phyloP scores from a whole-genome alignment of 2,329 filamentous ascomycete species.

The Pochonia chlamydosporia region DNA sequence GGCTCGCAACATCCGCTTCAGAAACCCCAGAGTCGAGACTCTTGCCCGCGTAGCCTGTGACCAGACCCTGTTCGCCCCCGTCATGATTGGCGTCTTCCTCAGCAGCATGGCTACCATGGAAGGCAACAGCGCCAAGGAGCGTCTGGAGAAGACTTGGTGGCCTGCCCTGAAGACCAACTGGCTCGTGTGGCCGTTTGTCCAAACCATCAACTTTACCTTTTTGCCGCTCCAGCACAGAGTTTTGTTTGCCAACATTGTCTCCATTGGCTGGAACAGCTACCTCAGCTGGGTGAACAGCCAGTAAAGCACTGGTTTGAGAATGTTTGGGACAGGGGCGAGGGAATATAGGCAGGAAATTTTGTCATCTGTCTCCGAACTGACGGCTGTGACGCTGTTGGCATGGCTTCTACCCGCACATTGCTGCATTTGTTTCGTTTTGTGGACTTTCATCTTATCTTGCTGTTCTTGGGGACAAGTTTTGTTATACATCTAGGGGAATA shows the following conservation, averaged over 20 bases:
- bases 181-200: constrained; percentile 81
- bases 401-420: neutral
- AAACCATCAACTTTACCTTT: constrained; percentile 81
- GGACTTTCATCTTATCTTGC: neutral
- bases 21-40: constrained; percentile 63
- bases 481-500: neutral
- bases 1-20: constrained; percentile 59
- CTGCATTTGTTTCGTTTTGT: constrained; percentile 4
- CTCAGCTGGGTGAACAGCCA: constrained; percentile 55
- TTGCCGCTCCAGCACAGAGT: constrained; percentile 79
- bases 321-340: constrained; percentile 2
- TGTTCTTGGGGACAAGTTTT: neutral
- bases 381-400: neutral
- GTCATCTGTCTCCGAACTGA: neutral
- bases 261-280: constrained; percentile 60
- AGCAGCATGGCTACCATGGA: constrained; percentile 80
- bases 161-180: constrained; percentile 76
- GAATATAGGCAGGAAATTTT: constrained; percentile 1
- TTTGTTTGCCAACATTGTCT: constrained; percentile 80
- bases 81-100: constrained; percentile 76
- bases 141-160: constrained; percentile 65
- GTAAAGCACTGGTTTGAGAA: constrained; percentile 12
- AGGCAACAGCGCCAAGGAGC: constrained; percentile 54
- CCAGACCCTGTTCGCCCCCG: constrained; percentile 78
- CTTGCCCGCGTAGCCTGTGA: constrained; percentile 73